These are phyloP conservation scores for Lantana camara DNA, from an alignment of 257 asterid species.

Conservation along the genomic window DNA sequence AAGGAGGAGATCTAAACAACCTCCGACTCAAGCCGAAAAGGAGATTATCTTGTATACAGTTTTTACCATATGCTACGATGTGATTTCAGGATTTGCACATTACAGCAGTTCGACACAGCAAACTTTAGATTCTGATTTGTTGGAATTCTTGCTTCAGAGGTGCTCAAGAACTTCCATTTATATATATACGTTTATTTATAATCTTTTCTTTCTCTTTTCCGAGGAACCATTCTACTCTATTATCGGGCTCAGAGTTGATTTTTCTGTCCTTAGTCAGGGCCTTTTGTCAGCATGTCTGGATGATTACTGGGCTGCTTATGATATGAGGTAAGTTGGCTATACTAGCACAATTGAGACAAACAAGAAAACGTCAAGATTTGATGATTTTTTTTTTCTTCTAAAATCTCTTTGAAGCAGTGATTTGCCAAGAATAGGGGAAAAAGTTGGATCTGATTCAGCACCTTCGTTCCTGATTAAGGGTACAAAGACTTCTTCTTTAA, in stretches of 20 bases:
- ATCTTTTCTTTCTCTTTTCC: background rate
- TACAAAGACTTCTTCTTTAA: conserved; percentile 35
- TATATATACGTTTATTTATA: too few species aligned
- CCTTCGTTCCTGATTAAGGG: conserved; percentile 39
- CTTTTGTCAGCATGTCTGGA: conserved; percentile 69
- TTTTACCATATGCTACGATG: conserved; percentile 72
- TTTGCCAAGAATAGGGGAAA: conserved; percentile 50
- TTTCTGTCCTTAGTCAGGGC: conserved; percentile 60
- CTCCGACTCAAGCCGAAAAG: conserved; percentile 69
- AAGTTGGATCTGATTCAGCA: conserved; percentile 37
- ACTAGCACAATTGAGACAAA: conserved; percentile 15
- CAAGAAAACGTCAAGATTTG: background rate
- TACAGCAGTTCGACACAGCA: conserved; percentile 62
- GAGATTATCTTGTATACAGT: conserved; percentile 62
- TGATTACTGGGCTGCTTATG: conserved; percentile 75
- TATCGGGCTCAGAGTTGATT: conserved; percentile 24
- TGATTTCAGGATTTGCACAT: conserved; percentile 76
- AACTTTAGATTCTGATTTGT: conserved; percentile 52
- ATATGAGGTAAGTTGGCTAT: conserved; percentile 47
- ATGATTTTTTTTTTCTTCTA: conserved; percentile 12
- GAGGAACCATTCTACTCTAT: background rate
- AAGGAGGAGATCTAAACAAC: conserved; percentile 55
- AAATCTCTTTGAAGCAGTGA: conserved; percentile 52
- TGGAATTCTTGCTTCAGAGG: conserved; percentile 76
- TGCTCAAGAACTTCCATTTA: conserved; percentile 26